Percentiles rank a stretch among this genome's conserved stretches.
These are phyloP conservation scores for Phytophthora vignae DNA, from an alignment of 352 stramenopile species.

Conservation along the genomic window DNA sequence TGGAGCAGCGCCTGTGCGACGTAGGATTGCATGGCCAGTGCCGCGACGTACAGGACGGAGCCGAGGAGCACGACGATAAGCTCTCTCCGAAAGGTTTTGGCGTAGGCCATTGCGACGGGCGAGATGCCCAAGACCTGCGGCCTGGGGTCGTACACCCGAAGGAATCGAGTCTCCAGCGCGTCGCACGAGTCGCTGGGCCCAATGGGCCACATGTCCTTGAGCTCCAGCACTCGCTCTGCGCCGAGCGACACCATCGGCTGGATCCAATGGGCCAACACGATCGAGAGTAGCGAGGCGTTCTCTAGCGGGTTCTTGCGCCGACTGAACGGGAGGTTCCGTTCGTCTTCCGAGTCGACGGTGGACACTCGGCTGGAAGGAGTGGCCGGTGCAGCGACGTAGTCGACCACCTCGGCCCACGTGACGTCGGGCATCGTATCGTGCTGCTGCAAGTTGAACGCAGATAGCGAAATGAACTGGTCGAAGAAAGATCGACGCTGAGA, in stretches of 20 bases:
- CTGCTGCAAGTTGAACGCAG: too few species aligned
- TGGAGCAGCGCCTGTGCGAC: slow-evolving; percentile 38
- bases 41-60: slow-evolving; percentile 39
- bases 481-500: too few species aligned
- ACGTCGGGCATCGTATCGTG: too few species aligned
- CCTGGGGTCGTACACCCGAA: slow-evolving; percentile 24
- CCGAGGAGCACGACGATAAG: slow-evolving; percentile 15
- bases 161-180: slow-evolving; percentile 32
- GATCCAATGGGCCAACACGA: slow-evolving; percentile 44
- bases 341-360: too few species aligned
- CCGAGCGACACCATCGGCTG: slow-evolving; percentile 45
- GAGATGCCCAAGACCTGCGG: slow-evolving; percentile 20
- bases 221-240: slow-evolving; percentile 32
- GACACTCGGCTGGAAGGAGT: too few species aligned
- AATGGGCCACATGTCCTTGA: slow-evolving; percentile 42
- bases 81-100: slow-evolving; percentile 26
- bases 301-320: slow-evolving; percentile 43
- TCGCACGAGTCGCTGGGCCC: slow-evolving; percentile 34
- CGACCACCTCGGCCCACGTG: too few species aligned
- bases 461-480: too few species aligned
- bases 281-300: slow-evolving; percentile 39
- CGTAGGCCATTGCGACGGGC: slow-evolving; percentile 26
- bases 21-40: slow-evolving; percentile 38
- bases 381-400: too few species aligned
- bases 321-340: slow-evolving; percentile 15